These are phyloP conservation scores for Venturia aucupariae DNA, from an alignment of 2,329 filamentous ascomycete genomes.

Conservation along the genomic window DNA sequence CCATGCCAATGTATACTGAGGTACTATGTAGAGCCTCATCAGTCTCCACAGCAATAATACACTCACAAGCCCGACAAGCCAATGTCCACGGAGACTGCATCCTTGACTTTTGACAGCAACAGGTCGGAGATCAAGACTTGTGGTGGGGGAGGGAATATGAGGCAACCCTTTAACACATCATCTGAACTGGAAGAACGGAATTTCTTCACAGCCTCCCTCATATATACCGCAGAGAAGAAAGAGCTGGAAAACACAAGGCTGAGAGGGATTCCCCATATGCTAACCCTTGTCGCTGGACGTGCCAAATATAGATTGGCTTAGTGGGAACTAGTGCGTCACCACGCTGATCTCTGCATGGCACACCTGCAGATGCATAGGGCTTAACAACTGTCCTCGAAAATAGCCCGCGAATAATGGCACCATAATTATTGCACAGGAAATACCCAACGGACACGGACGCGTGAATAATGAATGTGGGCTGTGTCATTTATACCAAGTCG, in stretches of 20 bases:
- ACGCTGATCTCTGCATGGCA: not conserved
- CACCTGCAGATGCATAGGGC: too few species aligned
- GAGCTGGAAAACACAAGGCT: not conserved
- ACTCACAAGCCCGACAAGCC: too few species aligned
- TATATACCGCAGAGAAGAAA: too few species aligned
- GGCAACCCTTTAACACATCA: not conserved
- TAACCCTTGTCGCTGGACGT: not conserved
- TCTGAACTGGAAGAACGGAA: not conserved
- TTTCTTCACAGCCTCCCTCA: not conserved
- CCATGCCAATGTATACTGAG: too few species aligned
- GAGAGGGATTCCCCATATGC: not conserved
- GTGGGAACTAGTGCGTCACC: not conserved
- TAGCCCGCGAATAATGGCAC: not conserved
- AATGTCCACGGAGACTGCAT: too few species aligned
- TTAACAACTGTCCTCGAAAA: not conserved
- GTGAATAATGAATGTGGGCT: not conserved
- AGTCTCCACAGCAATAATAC: too few species aligned
- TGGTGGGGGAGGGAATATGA: not conserved
- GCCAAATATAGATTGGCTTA: conserved; percentile 2
- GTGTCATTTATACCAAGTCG: not conserved
- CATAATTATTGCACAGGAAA: not conserved
- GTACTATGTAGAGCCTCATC: too few species aligned
- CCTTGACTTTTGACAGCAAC: too few species aligned
- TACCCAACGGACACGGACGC: too few species aligned
- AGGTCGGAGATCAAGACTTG: too few species aligned